phyloP scores from a whole-genome alignment of 1,284 basidiomycete species.

The Kwoniella shivajii region DNA sequence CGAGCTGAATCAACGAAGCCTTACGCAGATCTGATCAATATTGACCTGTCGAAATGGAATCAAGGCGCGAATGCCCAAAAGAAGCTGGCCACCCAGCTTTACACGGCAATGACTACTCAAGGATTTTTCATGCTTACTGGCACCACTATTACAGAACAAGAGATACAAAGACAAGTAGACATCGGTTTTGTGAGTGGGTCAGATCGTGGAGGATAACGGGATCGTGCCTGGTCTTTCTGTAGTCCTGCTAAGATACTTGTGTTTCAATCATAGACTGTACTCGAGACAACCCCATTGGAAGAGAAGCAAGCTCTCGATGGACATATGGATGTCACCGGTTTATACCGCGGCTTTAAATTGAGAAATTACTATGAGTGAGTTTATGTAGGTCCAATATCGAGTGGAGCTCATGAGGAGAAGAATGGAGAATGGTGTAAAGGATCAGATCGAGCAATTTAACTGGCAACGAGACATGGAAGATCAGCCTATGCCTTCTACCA shows the following conservation, averaged over 20 bases:
- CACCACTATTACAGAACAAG: constrained; percentile 18
- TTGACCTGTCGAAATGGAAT: constrained; percentile 22
- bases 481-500: constrained; percentile 23
- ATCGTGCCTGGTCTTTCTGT: background rate
- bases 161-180: constrained; percentile 27
- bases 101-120: constrained; percentile 24
- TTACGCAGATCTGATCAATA: constrained; percentile 24
- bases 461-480: constrained; percentile 26
- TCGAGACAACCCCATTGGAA: constrained; percentile 23
- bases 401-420: constrained; percentile 2
- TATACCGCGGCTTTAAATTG: constrained; percentile 27
- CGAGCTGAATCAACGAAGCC: too few species aligned
- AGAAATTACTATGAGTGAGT: constrained; percentile 32
- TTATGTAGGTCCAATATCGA: background rate
- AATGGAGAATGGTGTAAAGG: constrained; percentile 32
- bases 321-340: constrained; percentile 20
- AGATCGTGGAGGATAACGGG: background rate
- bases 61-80: constrained; percentile 18
- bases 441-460: constrained; percentile 36
- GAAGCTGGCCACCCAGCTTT: constrained; percentile 14
- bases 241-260: background rate
- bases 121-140: constrained; percentile 28
- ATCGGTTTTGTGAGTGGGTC: constrained; percentile 27
- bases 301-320: constrained; percentile 22
- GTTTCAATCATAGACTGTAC: constrained; percentile 17